Evolutionary conservation across 2,329 filamentous ascomycete genomes (phyloP), one percentile per base, ranked within the genome.

Genomic region (Rugonectria rugulosa): DNA sequence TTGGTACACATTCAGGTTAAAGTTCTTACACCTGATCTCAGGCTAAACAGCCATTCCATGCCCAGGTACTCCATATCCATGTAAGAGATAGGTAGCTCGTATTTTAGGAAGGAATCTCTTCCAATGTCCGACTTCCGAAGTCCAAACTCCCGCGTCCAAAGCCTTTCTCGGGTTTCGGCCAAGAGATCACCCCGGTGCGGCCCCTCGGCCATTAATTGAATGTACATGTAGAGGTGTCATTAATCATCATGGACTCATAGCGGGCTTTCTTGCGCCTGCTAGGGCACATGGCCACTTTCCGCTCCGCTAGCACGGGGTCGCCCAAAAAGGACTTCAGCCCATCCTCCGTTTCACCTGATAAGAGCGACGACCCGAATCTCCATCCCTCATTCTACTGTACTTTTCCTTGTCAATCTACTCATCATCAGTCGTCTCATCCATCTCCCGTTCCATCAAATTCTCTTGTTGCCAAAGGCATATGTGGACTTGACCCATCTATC

Each of bases 101-200:
- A n/a, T n/a, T n/a, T n/a, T n/a, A n/a, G n/a, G n/a, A n/a, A n/a
- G n/a, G n/a, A n/a, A n/a, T n/a, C n/a, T n/a, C 10, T 14, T 11
- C 29, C 5, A 14, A 32, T 41, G 10, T 27, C 12, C 40, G 32
- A 26, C 40, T 29, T 44, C 17, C 41, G 15, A 11, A 32, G n/a
- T 5, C 36, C 19, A n/a, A 29, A 36, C 17, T 31, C n/a, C 8
- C 14, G 21, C 10, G 23, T 32, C 32, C 29, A 45, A n/a, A 34
- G 6, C 19, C 14, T 23, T 21, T 36, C 19, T 56, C 53, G 54
- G 54, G 24, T n/a, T 57, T 57, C 54, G 54, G 49, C 14, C 43
- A 49, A 40, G 32, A 37, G 38, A 53, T 48, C 38, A 31, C 20
- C 37, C 54, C 54, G 54, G 10, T 48, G 29, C 49, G 42, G 48